Conservation (phyloP, 2,329 filamentous ascomycete genomes). For the Neoarthrinium moseri region DNA sequence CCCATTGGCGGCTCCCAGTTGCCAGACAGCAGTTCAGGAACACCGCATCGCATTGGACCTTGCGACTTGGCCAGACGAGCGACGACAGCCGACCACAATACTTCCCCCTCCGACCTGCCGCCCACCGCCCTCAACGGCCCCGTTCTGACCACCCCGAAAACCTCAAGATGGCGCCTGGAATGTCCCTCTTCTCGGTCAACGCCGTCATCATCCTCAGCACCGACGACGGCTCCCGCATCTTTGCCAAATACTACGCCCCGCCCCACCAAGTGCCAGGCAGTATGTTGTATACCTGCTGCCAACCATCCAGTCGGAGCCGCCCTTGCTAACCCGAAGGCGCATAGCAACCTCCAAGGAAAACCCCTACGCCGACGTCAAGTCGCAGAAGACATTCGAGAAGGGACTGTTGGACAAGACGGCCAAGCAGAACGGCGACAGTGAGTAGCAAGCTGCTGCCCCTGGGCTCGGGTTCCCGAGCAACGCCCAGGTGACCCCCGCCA, state of each 20-base stretch:
- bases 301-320: too few species aligned
- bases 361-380: constrained; percentile 85
- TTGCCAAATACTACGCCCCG: constrained; percentile 68
- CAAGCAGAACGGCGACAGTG: constrained; percentile 68
- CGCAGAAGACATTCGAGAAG: constrained; percentile 96
- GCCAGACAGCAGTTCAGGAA: constrained; percentile 4
- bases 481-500: not conserved
- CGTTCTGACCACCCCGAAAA: not conserved
- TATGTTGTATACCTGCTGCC: constrained; percentile 19
- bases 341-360: constrained; percentile 57
- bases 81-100: too few species aligned
- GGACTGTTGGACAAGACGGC: constrained; percentile 92
- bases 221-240: constrained; percentile 87
- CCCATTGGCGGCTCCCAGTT: not conserved
- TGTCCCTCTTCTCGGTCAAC: constrained; percentile 75
- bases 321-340: too few species aligned
- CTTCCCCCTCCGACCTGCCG: too few species aligned
- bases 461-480: too few species aligned
- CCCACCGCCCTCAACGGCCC: not conserved
- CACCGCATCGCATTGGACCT: not conserved
- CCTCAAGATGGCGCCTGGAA: constrained; percentile 65
- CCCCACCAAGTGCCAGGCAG: constrained; percentile 45
- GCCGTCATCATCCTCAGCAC: constrained; percentile 77
- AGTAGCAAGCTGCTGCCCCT: too few species aligned
- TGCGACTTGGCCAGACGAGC: too few species aligned